Conservation (phyloP, 192 early-diverging fungal species). For the Pilaira anomala region DNA sequence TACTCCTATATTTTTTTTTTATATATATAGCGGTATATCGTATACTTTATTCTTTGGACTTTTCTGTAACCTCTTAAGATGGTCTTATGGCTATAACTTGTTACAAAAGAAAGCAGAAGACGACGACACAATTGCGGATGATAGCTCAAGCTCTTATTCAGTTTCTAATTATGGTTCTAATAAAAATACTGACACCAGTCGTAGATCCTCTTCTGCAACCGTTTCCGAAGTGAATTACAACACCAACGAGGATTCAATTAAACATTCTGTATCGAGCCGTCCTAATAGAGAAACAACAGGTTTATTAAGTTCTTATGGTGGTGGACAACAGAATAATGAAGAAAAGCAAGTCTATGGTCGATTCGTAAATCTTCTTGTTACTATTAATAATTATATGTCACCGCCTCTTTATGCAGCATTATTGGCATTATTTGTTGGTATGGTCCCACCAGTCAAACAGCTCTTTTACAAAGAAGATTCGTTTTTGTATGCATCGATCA, state of each 20-base stretch:
- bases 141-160: slow-evolving; percentile 31
- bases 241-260: neutral
- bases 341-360: neutral
- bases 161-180: neutral
- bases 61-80: slow-evolving; percentile 76
- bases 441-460: slow-evolving; percentile 55
- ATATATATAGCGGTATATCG: slow-evolving; percentile 58
- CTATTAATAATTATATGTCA: slow-evolving; percentile 46
- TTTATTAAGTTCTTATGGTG: neutral
- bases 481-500: slow-evolving; percentile 48
- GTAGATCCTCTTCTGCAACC: neutral
- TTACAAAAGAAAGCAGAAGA: slow-evolving; percentile 31
- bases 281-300: neutral
- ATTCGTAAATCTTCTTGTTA: neutral
- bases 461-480: slow-evolving; percentile 58
- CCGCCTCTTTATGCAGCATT: slow-evolving; percentile 72
- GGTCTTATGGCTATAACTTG: slow-evolving; percentile 74
- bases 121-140: neutral
- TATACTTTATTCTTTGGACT: slow-evolving; percentile 79
- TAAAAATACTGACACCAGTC: slow-evolving; percentile 14
- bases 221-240: neutral
- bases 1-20: neutral
- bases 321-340: neutral
- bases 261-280: neutral
- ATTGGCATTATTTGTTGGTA: slow-evolving; percentile 61